Base-by-base conservation (phyloP, 257 asterid species). In the Petrea volubilis region DNA sequence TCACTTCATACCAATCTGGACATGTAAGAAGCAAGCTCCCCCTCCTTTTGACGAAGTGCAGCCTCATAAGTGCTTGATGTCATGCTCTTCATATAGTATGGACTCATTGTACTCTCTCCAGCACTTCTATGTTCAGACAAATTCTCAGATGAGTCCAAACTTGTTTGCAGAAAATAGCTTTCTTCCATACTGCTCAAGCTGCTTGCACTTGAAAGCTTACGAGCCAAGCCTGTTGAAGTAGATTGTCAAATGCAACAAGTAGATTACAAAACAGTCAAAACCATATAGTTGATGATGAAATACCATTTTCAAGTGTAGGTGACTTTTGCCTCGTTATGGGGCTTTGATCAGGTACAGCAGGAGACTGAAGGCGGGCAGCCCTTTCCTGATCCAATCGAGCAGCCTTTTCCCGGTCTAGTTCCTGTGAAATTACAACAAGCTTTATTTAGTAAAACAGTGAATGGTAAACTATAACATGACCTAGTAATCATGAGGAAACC, bases 141-240 rank as follows among this genome's bases (percentile, higher is more conserved):
- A 70, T 73, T 79, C 64, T 85, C 91, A 60, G 88, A 85, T 5
- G 88, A 85, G 76, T 87, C 96, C 78, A 89, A 78, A 73, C 94
- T 87, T 53, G 94, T 79, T 79, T 87, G 94, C 72, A 89, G 83
- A 71, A 82, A 83, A 77, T 83, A 85, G 74, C 96, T 89, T 80
- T 89, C 96, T 75, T 87, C 96, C 96, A 89, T 85, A 60, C 96
- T 83, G 81, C 88, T 81, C 81, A 89, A 76, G 83, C 94, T 89
- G 79, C 90, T 84, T 41, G 88, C 88, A 79, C 90, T 87, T 38
- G 94, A 89, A 76, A 83, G 81, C 80, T 76, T 85, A 25, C 87
- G 90, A 50, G 76, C 68, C 85, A 83, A 71, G 67, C 96, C 96
- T 89, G 96, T 70, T 65, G 58, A 78, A 68, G 40, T 47, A 40